Conservation (phyloP, 1,139 yeast species). For the Meyerozyma athensensis region DNA sequence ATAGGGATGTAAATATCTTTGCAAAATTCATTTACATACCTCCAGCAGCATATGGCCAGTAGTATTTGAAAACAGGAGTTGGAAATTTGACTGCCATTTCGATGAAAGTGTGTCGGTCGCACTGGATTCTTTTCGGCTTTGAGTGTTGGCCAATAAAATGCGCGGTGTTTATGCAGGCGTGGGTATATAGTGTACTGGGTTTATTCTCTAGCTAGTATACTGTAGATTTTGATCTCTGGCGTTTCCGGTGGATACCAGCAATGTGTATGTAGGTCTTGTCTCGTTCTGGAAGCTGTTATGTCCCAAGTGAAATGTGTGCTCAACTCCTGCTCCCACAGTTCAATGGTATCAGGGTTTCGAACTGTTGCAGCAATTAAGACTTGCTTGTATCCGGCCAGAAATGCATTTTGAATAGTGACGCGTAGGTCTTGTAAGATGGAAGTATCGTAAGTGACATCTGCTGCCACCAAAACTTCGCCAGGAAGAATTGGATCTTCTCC, state of each 20-base stretch:
- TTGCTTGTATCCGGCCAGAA: slow-evolving; percentile 22
- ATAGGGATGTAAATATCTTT: too few relatives aligned
- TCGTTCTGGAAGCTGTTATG: slow-evolving; percentile 23
- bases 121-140: slow-evolving; percentile 3
- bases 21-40: too few relatives aligned
- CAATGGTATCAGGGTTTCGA: slow-evolving; percentile 56
- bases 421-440: slow-evolving; percentile 55
- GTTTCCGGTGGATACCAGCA: slow-evolving; percentile 32
- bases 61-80: slow-evolving; percentile 43
- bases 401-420: slow-evolving; percentile 39
- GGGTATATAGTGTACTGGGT: neutral
- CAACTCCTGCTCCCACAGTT: slow-evolving; percentile 47
- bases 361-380: slow-evolving; percentile 66
- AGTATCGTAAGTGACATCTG: slow-evolving; percentile 83
- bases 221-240: slow-evolving; percentile 42
- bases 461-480: slow-evolving; percentile 59
- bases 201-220: slow-evolving; percentile 10
- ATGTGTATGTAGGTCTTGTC: slow-evolving; percentile 11
- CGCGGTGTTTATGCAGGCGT: neutral
- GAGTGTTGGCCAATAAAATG: slow-evolving; percentile 1
- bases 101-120: slow-evolving; percentile 3
- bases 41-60: slow-evolving; percentile 50
- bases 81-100: slow-evolving; percentile 24
- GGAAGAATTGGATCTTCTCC: slow-evolving; percentile 36
- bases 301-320: slow-evolving; percentile 16